Conservation (phyloP, 352 stramenopile species). For the Phytophthora pseudosyringae region DNA sequence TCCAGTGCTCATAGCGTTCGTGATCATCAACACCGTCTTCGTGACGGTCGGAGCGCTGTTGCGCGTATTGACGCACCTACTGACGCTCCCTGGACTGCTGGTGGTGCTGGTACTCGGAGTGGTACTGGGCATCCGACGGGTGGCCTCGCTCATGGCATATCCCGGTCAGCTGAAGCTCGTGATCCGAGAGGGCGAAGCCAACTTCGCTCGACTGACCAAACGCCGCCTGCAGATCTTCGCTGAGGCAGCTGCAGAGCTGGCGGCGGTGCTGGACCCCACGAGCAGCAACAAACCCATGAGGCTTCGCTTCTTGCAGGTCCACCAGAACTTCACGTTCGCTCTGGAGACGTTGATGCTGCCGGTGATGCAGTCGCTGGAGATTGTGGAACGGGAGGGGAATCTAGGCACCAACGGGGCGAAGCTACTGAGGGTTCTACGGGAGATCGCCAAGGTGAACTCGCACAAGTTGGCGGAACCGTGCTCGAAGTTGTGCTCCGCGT, state of each 20-base stretch:
- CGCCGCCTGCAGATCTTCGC: constrained; percentile 73
- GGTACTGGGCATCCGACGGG: constrained; percentile 46
- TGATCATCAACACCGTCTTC: constrained; percentile 65
- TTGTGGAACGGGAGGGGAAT: constrained; percentile 47
- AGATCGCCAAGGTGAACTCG: constrained; percentile 45
- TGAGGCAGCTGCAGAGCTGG: constrained; percentile 64
- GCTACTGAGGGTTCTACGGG: constrained; percentile 50
- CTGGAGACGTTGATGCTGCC: constrained; percentile 69
- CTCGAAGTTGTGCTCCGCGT: constrained; percentile 46
- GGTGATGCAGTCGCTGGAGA: constrained; percentile 60
- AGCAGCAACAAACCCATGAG: constrained; percentile 31
- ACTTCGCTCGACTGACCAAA: constrained; percentile 75
- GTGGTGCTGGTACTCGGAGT: constrained; percentile 47
- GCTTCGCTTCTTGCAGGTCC: constrained; percentile 64
- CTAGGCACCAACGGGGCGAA: constrained; percentile 55
- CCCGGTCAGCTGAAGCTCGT: constrained; percentile 80
- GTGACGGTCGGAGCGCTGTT: constrained; percentile 63
- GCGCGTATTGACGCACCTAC: constrained; percentile 48
- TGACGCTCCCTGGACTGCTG: constrained; percentile 63
- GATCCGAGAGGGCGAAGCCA: constrained; percentile 80
- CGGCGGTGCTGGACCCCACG: constrained; percentile 39
- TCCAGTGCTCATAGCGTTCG: constrained; percentile 53
- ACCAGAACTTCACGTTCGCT: constrained; percentile 75
- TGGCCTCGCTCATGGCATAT: constrained; percentile 71
- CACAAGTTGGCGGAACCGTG: constrained; percentile 43